These are phyloP conservation scores for Myriosclerotinia duriaeana DNA, from an alignment of 2,329 filamentous ascomycete genomes.

Conservation along the genomic window DNA sequence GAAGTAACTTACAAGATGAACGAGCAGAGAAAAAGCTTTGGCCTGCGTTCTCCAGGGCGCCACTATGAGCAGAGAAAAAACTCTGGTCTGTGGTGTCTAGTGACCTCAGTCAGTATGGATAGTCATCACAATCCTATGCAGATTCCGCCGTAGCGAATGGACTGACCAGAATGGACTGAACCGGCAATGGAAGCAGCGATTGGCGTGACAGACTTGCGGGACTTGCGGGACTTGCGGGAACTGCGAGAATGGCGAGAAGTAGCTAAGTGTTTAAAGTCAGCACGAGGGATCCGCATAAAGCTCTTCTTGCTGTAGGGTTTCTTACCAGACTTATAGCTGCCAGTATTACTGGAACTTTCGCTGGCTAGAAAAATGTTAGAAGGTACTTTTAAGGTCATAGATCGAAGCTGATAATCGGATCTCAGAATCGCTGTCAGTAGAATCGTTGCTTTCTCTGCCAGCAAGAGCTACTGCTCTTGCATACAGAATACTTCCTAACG, in stretches of 20 bases:
- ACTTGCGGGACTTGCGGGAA: too few relatives aligned
- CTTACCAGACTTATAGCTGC: background rate
- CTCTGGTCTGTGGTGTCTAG: background rate
- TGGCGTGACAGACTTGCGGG: background rate
- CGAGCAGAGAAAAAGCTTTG: background rate
- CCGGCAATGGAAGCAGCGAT: background rate
- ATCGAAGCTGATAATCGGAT: background rate
- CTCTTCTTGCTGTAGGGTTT: background rate
- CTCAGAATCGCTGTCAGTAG: background rate
- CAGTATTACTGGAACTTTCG: background rate
- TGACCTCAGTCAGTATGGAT: background rate
- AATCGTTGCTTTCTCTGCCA: background rate
- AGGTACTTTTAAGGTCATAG: background rate
- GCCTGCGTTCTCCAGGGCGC: background rate
- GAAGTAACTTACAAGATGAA: background rate
- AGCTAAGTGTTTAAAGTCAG: background rate
- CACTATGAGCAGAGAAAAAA: background rate
- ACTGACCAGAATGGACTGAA: rapidly evolving
- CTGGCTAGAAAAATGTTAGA: background rate
- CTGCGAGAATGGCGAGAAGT: background rate
- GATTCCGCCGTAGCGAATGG: background rate
- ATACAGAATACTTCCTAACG: background rate
- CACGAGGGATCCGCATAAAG: background rate
- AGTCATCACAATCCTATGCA: background rate
- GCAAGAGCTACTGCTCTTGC: background rate